These are phyloP conservation scores for Biscutella laevigata DNA, from an alignment of 441 rosid species.

Conservation along the genomic window DNA sequence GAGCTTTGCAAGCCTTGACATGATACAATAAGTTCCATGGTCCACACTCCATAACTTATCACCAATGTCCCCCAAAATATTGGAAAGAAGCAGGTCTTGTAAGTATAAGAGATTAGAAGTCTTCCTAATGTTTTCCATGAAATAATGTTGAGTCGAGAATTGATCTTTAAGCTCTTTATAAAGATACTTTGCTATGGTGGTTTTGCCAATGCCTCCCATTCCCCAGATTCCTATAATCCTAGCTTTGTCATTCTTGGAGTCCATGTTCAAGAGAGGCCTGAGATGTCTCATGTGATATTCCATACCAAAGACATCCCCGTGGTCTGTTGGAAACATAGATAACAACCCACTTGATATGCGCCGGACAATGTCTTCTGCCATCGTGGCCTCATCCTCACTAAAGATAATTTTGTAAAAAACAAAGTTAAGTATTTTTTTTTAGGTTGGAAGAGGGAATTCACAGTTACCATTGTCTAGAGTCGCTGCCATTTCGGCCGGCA, in stretches of 20 bases:
- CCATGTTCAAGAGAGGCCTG: neutral
- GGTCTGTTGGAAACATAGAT: neutral
- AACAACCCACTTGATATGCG: neutral
- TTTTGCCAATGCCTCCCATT: slow-evolving; percentile 31
- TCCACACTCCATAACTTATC: too few species aligned
- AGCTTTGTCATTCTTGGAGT: neutral
- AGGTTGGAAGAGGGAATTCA: too few species aligned
- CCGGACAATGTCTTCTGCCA: neutral
- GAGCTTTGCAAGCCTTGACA: too few species aligned
- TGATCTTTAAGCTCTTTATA: neutral
- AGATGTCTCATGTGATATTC: slow-evolving; percentile 2
- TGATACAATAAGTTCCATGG: too few species aligned
- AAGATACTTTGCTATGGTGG: slow-evolving; percentile 8
- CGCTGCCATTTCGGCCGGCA: neutral
- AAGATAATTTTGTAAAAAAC: neutral
- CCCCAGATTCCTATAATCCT: slow-evolving; percentile 28
- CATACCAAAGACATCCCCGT: slow-evolving; percentile 1
- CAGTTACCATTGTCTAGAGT: neutral
- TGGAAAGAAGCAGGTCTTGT: too few species aligned
- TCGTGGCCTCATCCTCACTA: neutral
- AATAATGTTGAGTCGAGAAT: neutral
- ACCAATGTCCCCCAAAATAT: too few species aligned
- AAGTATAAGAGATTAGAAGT: too few species aligned
- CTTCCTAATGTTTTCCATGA: neutral
- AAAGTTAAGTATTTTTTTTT: neutral